These are phyloP conservation scores for Boletus edulis DNA, from an alignment of 768 basidiomycete species.

Conservation along the genomic window DNA sequence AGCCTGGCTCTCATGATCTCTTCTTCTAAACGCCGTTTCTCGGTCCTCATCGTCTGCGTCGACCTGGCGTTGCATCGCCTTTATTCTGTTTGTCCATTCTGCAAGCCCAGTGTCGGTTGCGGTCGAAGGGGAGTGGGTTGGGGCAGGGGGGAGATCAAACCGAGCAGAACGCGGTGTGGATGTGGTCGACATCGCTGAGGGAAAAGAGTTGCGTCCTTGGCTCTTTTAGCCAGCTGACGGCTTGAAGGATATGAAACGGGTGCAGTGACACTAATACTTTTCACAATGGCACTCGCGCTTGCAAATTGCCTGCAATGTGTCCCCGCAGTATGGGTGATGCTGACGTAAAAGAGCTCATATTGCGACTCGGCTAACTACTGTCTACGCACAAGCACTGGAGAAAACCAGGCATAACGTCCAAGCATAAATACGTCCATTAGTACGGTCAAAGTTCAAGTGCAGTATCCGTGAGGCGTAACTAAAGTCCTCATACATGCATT, in stretches of 20 bases:
- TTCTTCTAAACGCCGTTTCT: slow-evolving; percentile 63
- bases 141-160: slow-evolving; percentile 39
- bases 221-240: neutral
- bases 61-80: slow-evolving; percentile 75
- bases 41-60: slow-evolving; percentile 77
- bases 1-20: slow-evolving; percentile 50
- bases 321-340: slow-evolving; percentile 1
- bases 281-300: neutral
- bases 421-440: neutral
- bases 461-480: neutral
- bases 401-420: neutral
- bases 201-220: neutral
- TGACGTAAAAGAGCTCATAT: slow-evolving; percentile 17
- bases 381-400: neutral
- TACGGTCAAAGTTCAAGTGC: neutral
- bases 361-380: neutral
- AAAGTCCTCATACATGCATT: neutral
- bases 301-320: neutral
- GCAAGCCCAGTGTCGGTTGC: slow-evolving; percentile 62
- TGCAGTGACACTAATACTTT: neutral
- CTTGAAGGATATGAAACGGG: neutral
- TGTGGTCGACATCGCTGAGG: slow-evolving; percentile 26
- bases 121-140: slow-evolving; percentile 14
- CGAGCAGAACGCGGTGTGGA: slow-evolving; percentile 29
- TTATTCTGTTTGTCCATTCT: slow-evolving; percentile 81